Percentiles rank a stretch among this genome's conserved stretches.
Conservation (phyloP, 2,329 filamentous ascomycete genomes). For the Raffaelea deltoideospora region DNA sequence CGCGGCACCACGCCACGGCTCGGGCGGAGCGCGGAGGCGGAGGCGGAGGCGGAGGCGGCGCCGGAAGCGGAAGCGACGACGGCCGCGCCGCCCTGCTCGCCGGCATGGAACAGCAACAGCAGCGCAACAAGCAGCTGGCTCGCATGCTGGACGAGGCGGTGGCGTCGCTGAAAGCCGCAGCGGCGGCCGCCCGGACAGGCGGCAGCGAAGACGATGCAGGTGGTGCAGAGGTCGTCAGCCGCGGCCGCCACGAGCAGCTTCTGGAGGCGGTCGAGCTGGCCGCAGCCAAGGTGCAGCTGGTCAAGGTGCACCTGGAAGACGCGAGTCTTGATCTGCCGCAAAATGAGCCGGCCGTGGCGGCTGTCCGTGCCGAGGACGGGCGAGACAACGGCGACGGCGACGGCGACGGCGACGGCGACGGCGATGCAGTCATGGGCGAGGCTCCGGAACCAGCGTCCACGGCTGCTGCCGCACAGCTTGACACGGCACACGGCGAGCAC, state of each 20-base stretch:
- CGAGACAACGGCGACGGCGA: not conserved
- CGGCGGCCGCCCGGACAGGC: slow-evolving; percentile 28
- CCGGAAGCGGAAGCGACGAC: not conserved
- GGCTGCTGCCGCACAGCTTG: not conserved
- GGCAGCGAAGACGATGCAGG: slow-evolving; percentile 13
- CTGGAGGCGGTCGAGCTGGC: slow-evolving; percentile 42
- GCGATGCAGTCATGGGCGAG: not conserved
- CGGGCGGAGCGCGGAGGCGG: slow-evolving; percentile 1
- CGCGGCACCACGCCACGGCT: slow-evolving; percentile 26
- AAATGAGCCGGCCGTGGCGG: slow-evolving; percentile 6
- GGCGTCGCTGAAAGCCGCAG: slow-evolving; percentile 44
- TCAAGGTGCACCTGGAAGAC: slow-evolving; percentile 47
- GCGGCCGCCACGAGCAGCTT: not conserved
- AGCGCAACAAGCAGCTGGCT: slow-evolving; percentile 51
- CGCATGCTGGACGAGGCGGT: slow-evolving; percentile 54
- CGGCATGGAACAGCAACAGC: slow-evolving; percentile 31
- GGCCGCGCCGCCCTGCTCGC: not conserved
- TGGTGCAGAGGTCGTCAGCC: not conserved
- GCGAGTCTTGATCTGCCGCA: slow-evolving; percentile 19
- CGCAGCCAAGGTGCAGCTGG: slow-evolving; percentile 48
- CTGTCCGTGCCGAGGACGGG: slow-evolving; percentile 1
- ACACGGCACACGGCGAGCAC: not conserved
- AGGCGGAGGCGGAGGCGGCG: slow-evolving; percentile 10
- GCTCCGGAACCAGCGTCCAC: not conserved
- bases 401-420: not conserved